Evolutionary conservation across 108 stramenopile genomes (phyloP), one percentile per base, ranked within the genome.

Genomic region (Seminavis robusta): DNA sequence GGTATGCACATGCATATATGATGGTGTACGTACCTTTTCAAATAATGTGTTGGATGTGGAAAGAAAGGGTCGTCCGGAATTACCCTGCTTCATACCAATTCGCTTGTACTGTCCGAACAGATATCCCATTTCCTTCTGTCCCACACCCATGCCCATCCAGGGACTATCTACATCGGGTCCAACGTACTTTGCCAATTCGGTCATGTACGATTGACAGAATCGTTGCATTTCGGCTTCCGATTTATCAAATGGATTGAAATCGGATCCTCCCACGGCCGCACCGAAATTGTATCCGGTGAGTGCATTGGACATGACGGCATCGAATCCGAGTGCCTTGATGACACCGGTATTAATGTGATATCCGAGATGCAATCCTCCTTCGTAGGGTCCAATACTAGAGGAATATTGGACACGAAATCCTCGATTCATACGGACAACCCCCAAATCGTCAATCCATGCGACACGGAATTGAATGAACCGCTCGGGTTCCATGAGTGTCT

Each of bases 31-130:
- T 52, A 72, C 67, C 36, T 54, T 42, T 47, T 51, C 33, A 44
- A 64, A 41, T 17, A n/a, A n/a, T n/a, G n/a, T n/a, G n/a, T n/a
- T n/a, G n/a, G 34, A 29, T 42, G 73, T 42, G 10, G 77, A 73
- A 54, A 86, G 56, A 46, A 93, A 81, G 33, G 68, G 63, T 9
- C 69, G 66, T n/a, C 79, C 77, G 3, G 53, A 53, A 21, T 51
- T 60, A n/a, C 79, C 71, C 32, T 47, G 62, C 63, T 75, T 73
- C 3, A 63, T 43, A 55, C 81, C 84, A 62, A 97, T 92, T 33
- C 97, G 82, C 79, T 99, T 99, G 91, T 97, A 99, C 74, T 98
- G 97, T 25, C 98, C 98, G 67, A 80, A 97, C 50, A 99, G 62
- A 64, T 94, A 99, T 45, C 97, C 97, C 54, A 98, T 75, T 80